Evolutionary conservation across 108 stramenopile species (phyloP), one percentile per base, ranked within the genome.

Genomic region (Bacterosira constricta): DNA sequence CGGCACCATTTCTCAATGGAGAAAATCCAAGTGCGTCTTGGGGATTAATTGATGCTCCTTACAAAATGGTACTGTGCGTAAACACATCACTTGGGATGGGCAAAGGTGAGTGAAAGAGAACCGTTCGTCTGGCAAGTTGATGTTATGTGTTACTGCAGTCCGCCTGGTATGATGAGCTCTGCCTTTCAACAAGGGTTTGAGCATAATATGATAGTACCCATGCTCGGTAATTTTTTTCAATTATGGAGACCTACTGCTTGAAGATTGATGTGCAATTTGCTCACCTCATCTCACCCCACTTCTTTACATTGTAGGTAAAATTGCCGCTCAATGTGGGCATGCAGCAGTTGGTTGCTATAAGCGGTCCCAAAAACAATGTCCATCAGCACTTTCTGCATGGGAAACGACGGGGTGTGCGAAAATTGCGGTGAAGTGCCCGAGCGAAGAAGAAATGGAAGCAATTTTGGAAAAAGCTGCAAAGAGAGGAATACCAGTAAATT

Each of bases 281-380:
- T 37, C 21, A 15, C 13, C 47, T 20, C n/a, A 49, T 49, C 47
- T 49, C 42, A 37, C 37, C 26, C 8, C 36, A 42, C 39, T 13
- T 23, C 38, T 3, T 66, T 29, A 36, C 44, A 50, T 42, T 20
- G 42, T 27, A 75, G 76, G 94, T 8, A 95, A 95, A 70, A 90
- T 96, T 62, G 96, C 93, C 13, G 96, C 96, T 1, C 96, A 96
- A 64, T 93, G 91, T 59, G 83, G 96, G 27, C 96, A 96, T 73
- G 96, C 96, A 6, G 88, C 93, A 13, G 92, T 96, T 7, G 96
- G 89, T 8, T 93, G 90, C 60, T 94, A 90, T 77, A 89, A 94
- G 71, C 86, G 93, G 25, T 84, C 92, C 6, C 39, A 26, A 11
- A 79, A 72, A 37, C 67, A 80, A 73, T 90, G 89, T 70, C 92